Evolutionary conservation across 306 rosid genomes (phyloP), one percentile per base, ranked within the genome.

Genomic region (Boehmeria nivea): DNA sequence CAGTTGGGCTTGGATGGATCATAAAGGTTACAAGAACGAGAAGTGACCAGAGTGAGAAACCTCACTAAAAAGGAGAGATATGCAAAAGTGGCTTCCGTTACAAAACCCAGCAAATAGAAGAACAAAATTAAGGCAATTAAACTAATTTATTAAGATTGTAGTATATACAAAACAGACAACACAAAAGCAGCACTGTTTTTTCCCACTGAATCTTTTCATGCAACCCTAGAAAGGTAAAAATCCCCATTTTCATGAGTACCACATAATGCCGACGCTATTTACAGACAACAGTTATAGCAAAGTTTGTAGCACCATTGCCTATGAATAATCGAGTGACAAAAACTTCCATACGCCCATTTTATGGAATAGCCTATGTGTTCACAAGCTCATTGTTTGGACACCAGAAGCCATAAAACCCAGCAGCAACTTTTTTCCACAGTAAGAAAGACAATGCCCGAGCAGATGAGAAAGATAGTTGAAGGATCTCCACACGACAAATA

Each of bases 221-320:
- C 59, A 63, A 36, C 72, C 76, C 46, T n/a, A 40, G 56, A 43
- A 69, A 74, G 72, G 63, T 61, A 67, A 68, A 76, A 74, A 6
- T 59, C 60, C 72, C 22, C 57, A 53, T 63, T 25, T 66, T 58
- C 50, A 59, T 57, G 50, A n/a, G n/a, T n/a, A n/a, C 52, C 63
- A 63, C 39, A 62, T 61, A 56, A 66, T 59, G 64, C 78, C n/a
- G 39, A 68, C 76, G 75, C 58, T 80, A 65, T 83, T 60, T 83
- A 86, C 86, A 86, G 44, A 83, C 40, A 12, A 69, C 28, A 77
- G 68, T 74, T 48, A 18, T 43, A 66, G 75, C 62, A 76, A 73
- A 72, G 76, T 53, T 27, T 13, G 68, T 71, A 76, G 71, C 82
- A 64, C 63, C 82, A 16, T 10, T 66, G 78, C 77, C 72, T 75